These are phyloP conservation scores for Septoria petroselini DNA, from an alignment of 2,329 filamentous ascomycete genomes.

Conservation along the genomic window DNA sequence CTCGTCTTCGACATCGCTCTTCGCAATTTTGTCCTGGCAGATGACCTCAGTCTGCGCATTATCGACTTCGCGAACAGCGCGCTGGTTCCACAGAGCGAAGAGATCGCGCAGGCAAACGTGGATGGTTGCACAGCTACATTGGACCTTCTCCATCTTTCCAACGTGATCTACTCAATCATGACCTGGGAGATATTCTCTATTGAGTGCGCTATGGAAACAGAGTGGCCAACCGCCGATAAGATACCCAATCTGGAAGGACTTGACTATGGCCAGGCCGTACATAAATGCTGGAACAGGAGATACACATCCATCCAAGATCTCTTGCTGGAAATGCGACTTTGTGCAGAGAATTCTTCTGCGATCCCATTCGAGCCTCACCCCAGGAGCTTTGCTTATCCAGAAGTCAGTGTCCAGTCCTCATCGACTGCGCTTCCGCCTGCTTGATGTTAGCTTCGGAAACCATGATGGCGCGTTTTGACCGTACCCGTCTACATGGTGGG, in stretches of 20 bases:
- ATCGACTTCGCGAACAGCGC: slow-evolving; percentile 23
- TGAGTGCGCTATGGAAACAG: slow-evolving; percentile 13
- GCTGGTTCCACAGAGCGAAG: slow-evolving; percentile 12
- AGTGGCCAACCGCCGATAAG: slow-evolving; percentile 17
- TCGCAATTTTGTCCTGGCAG: slow-evolving; percentile 20
- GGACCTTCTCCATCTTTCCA: slow-evolving; percentile 19
- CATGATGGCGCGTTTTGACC: too few relatives aligned
- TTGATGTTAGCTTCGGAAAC: background rate
- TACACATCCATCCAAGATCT: slow-evolving; percentile 19
- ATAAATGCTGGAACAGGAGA: slow-evolving; percentile 16
- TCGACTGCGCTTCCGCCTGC: slow-evolving; percentile 12
- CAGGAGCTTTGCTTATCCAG: slow-evolving; percentile 1
- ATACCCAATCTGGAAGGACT: slow-evolving; percentile 16
- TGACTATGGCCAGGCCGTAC: slow-evolving; percentile 12
- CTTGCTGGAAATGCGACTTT: slow-evolving; percentile 11
- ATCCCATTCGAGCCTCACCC: slow-evolving; percentile 8
- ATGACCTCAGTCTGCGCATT: slow-evolving; percentile 20
- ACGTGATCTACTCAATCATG: slow-evolving; percentile 21
- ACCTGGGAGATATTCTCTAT: slow-evolving; percentile 17
- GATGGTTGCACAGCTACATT: slow-evolving; percentile 17
- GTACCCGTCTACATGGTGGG: too few relatives aligned
- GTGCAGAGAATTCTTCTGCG: slow-evolving; percentile 10
- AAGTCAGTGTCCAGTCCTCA: slow-evolving; percentile 18
- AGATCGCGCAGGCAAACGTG: slow-evolving; percentile 16
- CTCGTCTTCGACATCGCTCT: slow-evolving; percentile 22